phyloP scores from a whole-genome alignment of 495 filamentous ascomycete genomes.

The Xylaria venustula region DNA sequence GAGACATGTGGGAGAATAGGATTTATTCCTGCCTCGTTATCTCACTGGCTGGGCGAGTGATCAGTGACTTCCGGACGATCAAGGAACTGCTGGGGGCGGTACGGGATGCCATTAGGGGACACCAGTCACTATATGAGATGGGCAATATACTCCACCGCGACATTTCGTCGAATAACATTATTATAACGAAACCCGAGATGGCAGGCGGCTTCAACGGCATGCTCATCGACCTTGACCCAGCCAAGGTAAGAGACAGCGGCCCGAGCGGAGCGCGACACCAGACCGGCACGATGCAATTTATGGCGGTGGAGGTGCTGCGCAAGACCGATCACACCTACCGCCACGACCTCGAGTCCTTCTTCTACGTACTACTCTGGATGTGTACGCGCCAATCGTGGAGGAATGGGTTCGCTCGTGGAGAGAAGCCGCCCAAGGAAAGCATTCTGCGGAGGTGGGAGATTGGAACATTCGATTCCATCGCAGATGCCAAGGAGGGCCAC shows the following conservation, averaged over 20 bases:
- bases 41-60: neutral
- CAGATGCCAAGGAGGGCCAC: constrained; percentile 9
- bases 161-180: constrained; percentile 40
- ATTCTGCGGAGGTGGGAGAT: constrained; percentile 21
- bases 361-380: constrained; percentile 23
- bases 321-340: constrained; percentile 29
- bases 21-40: constrained; percentile 7
- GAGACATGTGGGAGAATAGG: constrained; percentile 7
- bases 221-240: constrained; percentile 38
- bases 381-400: constrained; percentile 27
- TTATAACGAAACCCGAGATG: constrained; percentile 25
- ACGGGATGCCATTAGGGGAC: constrained; percentile 11
- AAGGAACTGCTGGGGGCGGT: constrained; percentile 3
- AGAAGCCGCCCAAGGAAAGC: constrained; percentile 17
- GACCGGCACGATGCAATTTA: constrained; percentile 18
- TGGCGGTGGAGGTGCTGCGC: constrained; percentile 34
- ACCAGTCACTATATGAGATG: constrained; percentile 31
- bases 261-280: constrained; percentile 9
- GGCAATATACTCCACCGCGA: constrained; percentile 41
- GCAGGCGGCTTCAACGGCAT: constrained; percentile 23
- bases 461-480: constrained; percentile 20
- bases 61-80: neutral
- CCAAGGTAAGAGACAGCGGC: constrained; percentile 19
- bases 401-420: constrained; percentile 20
- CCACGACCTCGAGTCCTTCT: constrained; percentile 28